Percentiles rank a stretch among this genome's conserved stretches.
Conservation (phyloP, 306 rosid species). For the Spatholobus suberectus region DNA sequence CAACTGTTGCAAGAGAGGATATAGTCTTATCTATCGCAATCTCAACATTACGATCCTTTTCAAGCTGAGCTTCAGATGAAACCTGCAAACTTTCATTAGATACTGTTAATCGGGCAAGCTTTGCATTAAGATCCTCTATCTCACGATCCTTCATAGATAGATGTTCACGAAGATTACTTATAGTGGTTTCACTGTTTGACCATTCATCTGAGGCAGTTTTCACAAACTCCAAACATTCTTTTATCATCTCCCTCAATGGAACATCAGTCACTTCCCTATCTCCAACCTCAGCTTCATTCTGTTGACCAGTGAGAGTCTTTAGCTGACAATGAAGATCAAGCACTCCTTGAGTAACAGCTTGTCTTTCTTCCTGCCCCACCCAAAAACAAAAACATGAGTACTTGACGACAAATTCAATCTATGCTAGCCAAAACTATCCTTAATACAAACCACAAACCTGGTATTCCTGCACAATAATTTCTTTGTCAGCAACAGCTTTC, state of each 20-base stretch:
- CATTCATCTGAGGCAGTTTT: conserved; percentile 57
- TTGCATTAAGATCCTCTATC: conserved; percentile 71
- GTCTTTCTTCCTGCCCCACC: conserved; percentile 67
- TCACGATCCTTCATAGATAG: conserved; percentile 66
- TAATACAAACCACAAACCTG: conserved; percentile 50
- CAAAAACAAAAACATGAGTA: conserved; percentile 4
- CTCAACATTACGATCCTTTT: conserved; percentile 55
- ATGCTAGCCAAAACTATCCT: not conserved
- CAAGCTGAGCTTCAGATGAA: conserved; percentile 48
- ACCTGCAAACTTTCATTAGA: conserved; percentile 53
- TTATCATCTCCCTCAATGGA: conserved; percentile 52
- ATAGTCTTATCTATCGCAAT: conserved; percentile 56
- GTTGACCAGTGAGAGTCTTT: conserved; percentile 55
- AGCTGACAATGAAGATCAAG: conserved; percentile 61
- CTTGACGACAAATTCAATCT: not conserved
- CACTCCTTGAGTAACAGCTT: conserved; percentile 55
- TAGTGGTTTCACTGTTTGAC: conserved; percentile 45
- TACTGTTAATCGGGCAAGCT: conserved; percentile 53
- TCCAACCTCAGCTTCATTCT: conserved; percentile 38
- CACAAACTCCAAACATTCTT: conserved; percentile 65
- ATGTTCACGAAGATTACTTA: conserved; percentile 53
- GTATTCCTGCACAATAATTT: conserved; percentile 43
- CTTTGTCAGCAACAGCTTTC: conserved; percentile 53
- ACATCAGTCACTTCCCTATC: conserved; percentile 42
- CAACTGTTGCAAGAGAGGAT: conserved; percentile 59